Percentiles rank a stretch among this genome's conserved stretches.
Conservation (phyloP, 352 stramenopile genomes). For the Globisporangium iwayamae region DNA sequence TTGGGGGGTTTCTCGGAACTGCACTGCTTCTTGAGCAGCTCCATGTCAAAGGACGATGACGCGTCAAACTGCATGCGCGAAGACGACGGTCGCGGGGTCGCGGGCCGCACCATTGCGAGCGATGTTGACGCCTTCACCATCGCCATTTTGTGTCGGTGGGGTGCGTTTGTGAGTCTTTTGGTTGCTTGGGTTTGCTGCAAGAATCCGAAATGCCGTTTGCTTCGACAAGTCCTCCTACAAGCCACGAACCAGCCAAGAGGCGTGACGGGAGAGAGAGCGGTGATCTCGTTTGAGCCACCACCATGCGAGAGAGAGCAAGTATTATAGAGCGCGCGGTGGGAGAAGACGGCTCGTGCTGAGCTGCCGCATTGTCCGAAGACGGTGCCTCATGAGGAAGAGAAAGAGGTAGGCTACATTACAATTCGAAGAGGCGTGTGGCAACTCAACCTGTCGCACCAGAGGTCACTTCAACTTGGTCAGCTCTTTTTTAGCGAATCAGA, state of each 20-base stretch:
- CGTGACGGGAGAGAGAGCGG: not conserved
- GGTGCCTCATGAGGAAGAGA: no score
- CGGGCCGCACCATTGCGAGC: not conserved
- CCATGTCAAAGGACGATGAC: not conserved
- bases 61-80: not conserved
- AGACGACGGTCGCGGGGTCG: conserved; percentile 5
- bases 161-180: not conserved
- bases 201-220: not conserved
- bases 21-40: not conserved
- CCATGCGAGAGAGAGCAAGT: not conserved
- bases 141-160: not conserved
- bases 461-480: not conserved
- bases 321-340: not conserved
- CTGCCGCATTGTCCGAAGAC: no score
- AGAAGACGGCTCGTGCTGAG: not conserved
- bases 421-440: no score
- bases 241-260: not conserved
- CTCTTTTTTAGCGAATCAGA: not conserved
- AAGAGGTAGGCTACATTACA: no score
- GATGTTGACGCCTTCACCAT: not conserved
- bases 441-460: no score
- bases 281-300: not conserved
- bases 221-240: not conserved
- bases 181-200: not conserved
- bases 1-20: not conserved